Percentiles rank a stretch among this genome's conserved stretches.
Evolutionary conservation across 2,329 filamentous ascomycete species (phyloP).

Genomic region (Stachybotrys chlorohalonatus): DNA sequence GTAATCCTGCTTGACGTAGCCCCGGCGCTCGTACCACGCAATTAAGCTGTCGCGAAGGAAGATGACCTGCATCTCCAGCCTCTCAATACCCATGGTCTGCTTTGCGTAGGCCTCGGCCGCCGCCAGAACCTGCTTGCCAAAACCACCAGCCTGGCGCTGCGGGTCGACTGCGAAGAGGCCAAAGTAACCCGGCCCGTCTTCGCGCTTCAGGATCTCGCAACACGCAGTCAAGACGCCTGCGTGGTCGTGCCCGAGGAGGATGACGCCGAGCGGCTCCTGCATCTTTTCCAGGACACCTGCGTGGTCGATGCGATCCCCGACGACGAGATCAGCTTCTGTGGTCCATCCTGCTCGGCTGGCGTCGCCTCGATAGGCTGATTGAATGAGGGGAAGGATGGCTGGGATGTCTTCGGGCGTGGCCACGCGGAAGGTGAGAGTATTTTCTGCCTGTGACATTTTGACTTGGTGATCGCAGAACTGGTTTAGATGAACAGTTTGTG

Average conservation of each 20-base stretch:
- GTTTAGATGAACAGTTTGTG: not conserved
- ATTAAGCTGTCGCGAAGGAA: conserved; percentile 33
- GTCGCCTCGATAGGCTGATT: conserved; percentile 35
- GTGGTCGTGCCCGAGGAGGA: conserved; percentile 27
- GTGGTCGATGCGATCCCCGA: conserved; percentile 32
- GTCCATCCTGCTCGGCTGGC: conserved; percentile 33
- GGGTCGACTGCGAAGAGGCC: conserved; percentile 40
- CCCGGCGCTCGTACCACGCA: conserved; percentile 33
- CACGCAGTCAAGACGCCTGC: conserved; percentile 25
- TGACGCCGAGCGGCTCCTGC: conserved; percentile 20
- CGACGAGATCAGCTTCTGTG: conserved; percentile 34
- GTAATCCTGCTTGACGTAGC: conserved; percentile 30
- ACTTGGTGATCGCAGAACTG: not conserved
- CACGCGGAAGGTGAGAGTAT: conserved; percentile 21
- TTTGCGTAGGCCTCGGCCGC: conserved; percentile 29
- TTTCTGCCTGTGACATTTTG: not conserved
- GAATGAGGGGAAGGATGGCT: conserved; percentile 26
- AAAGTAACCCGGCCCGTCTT: conserved; percentile 27
- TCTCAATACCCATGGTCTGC: conserved; percentile 18
- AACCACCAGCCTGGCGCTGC: conserved; percentile 29
- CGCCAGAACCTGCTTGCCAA: conserved; percentile 31
- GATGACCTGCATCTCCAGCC: conserved; percentile 36
- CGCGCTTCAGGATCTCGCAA: conserved; percentile 29
- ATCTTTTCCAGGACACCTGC: conserved; percentile 29
- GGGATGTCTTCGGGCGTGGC: conserved; percentile 22